Base-by-base conservation (phyloP, 2,329 filamentous ascomycete genomes). In the Talaromyces pinophilus region DNA sequence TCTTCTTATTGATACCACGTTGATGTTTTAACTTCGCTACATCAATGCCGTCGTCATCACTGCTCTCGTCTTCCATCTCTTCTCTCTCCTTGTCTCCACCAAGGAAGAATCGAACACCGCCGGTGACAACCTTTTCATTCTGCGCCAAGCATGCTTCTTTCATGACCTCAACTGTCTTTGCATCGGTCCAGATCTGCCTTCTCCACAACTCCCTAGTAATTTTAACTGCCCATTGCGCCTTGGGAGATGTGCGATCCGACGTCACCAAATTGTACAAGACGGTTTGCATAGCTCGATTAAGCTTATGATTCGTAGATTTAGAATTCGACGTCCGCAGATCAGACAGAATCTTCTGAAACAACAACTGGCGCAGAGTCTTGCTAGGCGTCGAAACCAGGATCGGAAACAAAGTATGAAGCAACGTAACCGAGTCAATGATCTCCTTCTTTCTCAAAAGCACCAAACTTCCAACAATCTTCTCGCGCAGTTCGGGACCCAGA, bases 111-210 rank as follows among this genome's bases (percentile, higher is more conserved):
- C 92, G 87, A 15, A 96, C 92, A 54, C 92, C 93, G 17, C 93
- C 92, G 5, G 91, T 84, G 30, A 95, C 87, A 3, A 98, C 93
- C 81, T 99, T 99, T 72, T 96, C 92, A 72, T 97, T 96, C 62
- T 97, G 90, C 3, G 92, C 88, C 65, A 99, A 81, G 64, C 90
- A 89, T 0, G 94, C 93, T 79, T 97, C 91, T 80, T 96, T 96
- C 93, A 99, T 98, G 70, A 98, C 92, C 74, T 97, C 93, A n/a
- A 98, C 95, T 0, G 94, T 89, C 77, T 93, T 95, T 1, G 93
- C 87, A 73, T 99, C 95, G 10, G 91, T 92, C 95, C 95, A 99
- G 69, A 98, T 89, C 72, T 97, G 93, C 57, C 94, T 87, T 80
- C 93, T 96, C 95, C 95, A 99, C 74, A 99, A 83, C 81, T 99